Evolutionary conservation across 257 asterid species (phyloP).

Genomic region (Plantago major): DNA sequence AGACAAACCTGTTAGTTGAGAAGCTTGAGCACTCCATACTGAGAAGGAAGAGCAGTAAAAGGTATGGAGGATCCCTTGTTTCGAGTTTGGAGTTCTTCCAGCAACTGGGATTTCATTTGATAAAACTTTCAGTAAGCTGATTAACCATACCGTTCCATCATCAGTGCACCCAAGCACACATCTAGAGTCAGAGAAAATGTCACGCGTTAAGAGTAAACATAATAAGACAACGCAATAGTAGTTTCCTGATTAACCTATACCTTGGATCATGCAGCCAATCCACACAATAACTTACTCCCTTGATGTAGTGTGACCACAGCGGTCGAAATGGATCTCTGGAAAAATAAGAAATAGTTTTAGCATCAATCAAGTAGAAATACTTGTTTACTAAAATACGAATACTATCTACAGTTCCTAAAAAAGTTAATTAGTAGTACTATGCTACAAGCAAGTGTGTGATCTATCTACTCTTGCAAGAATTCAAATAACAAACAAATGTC

Average conservation of each 20-base stretch:
- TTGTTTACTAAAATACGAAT: constrained; percentile 12
- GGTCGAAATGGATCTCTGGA: constrained; percentile 93
- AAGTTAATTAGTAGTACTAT: not conserved
- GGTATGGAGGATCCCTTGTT: constrained; percentile 48
- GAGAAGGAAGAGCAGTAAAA: constrained; percentile 59
- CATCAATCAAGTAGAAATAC: constrained; percentile 14
- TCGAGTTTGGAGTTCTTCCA: constrained; percentile 47
- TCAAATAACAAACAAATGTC: too few species aligned
- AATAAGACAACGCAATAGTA: constrained; percentile 6
- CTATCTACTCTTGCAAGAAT: not conserved
- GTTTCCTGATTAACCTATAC: constrained; percentile 33
- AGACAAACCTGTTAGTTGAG: constrained; percentile 56
- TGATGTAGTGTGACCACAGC: constrained; percentile 61
- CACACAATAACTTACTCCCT: constrained; percentile 47
- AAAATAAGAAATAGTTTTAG: constrained; percentile 19
- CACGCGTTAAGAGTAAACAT: constrained; percentile 15
- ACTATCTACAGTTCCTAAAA: not conserved
- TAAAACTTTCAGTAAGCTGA: constrained; percentile 47
- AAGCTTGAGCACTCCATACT: constrained; percentile 75
- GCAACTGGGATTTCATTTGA: constrained; percentile 55
- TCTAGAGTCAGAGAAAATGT: constrained; percentile 36
- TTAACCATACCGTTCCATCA: constrained; percentile 75
- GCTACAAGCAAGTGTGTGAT: not conserved
- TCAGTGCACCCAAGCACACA: constrained; percentile 62
- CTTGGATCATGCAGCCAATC: constrained; percentile 86